Conservation (phyloP, 352 stramenopile genomes). For the Paralagenidium karlingii region DNA sequence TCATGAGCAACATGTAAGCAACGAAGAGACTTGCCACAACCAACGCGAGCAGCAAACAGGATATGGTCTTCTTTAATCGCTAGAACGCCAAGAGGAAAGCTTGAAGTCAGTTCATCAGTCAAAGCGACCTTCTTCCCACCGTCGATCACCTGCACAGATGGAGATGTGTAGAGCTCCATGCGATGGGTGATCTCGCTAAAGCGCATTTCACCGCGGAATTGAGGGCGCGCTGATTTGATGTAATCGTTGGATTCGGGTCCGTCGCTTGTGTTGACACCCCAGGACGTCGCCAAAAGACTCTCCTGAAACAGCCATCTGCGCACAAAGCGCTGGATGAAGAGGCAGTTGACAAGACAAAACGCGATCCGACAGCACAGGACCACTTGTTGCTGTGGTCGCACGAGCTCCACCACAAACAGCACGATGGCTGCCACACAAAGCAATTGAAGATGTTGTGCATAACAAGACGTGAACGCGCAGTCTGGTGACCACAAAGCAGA, state of each 20-base stretch:
- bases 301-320: conserved; percentile 51
- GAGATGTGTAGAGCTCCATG: conserved; percentile 30
- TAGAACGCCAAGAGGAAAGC: no score
- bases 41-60: no score
- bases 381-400: neutral
- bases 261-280: conserved; percentile 21
- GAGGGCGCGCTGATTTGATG: conserved; percentile 27
- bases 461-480: conserved; percentile 53
- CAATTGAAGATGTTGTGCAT: conserved; percentile 22
- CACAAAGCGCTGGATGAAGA: conserved; percentile 28
- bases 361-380: conserved; percentile 3
- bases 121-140: no score
- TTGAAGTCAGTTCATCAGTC: no score
- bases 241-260: no score
- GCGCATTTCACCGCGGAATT: conserved; percentile 37
- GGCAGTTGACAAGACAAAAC: conserved; percentile 37
- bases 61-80: no score
- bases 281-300: conserved; percentile 20
- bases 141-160: conserved; percentile 12
- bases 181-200: conserved; percentile 40
- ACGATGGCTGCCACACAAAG: conserved; percentile 18
- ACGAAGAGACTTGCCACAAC: no score
- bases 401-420: conserved; percentile 10
- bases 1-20: no score
- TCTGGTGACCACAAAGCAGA: conserved; percentile 13